Evolutionary conservation across 1,284 basidiomycete genomes (phyloP), one percentile per base, ranked within the genome.

Genomic region (Irpex rosettiformis): DNA sequence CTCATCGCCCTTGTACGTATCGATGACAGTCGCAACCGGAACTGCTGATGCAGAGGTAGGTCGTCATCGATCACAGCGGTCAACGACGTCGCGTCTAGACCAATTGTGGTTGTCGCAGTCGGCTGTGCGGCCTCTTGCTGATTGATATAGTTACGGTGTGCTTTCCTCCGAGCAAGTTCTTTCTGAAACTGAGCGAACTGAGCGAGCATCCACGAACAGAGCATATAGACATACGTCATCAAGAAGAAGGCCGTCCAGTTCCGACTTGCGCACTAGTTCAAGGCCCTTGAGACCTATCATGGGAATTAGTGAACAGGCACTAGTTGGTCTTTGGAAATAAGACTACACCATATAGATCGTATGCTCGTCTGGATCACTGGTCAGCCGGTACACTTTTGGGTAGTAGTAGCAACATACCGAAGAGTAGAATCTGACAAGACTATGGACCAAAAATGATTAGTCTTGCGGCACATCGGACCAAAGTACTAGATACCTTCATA

Each of bases 371-470:
- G 58, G 18, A 54, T 37, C 52, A 56, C 58, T 66, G 56, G 54
- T 58, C 27, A 64, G 65, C 64, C 52, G 49, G 54, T 56, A 57
- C 53, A 52, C 49, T 28, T 59, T 11, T 52, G 53, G 27, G 48
- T 53, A 59, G 61, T 29, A 33, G 22, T 25, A 54, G 29, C 10
- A 58, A 30, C 74, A 65, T 72, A 88, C 79, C 91, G 81, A 66
- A 84, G 78, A 67, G 91, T 86, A 18, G 86, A 83, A 67, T 94
- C 88, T 33, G 85, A 89, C 33, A 94, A 73, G 33, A 92, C 89
- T 89, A 65, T 21, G 62, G 28, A 58, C 33, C 55, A 47, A 58
- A 37, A 45, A 62, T 48, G 60, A n/a, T 62, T 22, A 58, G 45
- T 18, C n/a, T 22, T 51, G 18, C 25, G 33, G 51, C 58, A 28